Evolutionary conservation across 805 yeast genomes (phyloP), one percentile per base, ranked within the genome.

Genomic region (Saturnispora sanitii): DNA sequence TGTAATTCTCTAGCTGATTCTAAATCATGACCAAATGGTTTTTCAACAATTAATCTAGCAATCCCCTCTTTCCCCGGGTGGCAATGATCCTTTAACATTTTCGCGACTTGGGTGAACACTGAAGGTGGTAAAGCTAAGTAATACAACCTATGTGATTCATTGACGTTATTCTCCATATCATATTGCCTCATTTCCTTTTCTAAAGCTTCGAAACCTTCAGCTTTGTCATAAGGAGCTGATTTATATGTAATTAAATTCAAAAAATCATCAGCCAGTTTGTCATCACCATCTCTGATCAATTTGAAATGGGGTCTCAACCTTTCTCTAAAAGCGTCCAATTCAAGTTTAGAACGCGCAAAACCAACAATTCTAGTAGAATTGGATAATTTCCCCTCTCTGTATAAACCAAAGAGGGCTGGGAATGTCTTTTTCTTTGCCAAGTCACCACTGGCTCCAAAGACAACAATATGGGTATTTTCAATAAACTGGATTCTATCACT

Each of bases 81-180:
- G 49, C 75, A 74, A 54, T 73, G 61, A 51, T 74, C 65, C 65
- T 82, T 86, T 56, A 92, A 66, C 46, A 82, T 75, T 35, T 67
- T 62, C 37, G 92, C 85, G 35, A 90, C 97, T 27, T 69, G 61
- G 41, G 81, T 79, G 65, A 92, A 92, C 30, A 82, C 94, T 9
- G 87, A 78, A 26, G 98, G 98, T 16, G 98, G 98, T 45, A 92
- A 69, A 0, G 98, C 98, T 54, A 92, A 72, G 63, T 92, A 92
- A 65, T 83, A 87, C 47, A 92, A 65, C 50, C 97, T 75, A 62
- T 90, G 87, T 21, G 86, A 76, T 48, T 68, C 67, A 15, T 49
- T 47, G 26, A 70, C 71, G 12, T 56, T 57, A 43, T 63, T 57
- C 33, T 64, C 62, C 6, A 53, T 40, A 62, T 90, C 96, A 49